A percentile compares a stretch with the other conserved stretches of the same genome.
Conservation (phyloP, 345 rosid species). For the Orychophragmus violaceus region DNA sequence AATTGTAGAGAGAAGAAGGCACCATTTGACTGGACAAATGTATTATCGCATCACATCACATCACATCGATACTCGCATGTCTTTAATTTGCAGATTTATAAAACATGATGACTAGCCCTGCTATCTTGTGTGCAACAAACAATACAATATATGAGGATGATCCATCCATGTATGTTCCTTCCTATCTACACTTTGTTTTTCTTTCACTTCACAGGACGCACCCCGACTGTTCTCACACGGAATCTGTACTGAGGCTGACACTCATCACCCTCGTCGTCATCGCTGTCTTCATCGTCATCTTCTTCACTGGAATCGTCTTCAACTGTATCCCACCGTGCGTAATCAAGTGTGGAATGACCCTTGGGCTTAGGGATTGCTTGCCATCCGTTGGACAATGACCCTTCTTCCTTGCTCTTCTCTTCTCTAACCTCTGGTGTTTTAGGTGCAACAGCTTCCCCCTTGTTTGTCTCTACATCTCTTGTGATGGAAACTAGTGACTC, state of each 20-base stretch:
- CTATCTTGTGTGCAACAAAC: not conserved
- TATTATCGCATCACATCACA: too few species aligned
- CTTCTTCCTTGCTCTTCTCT: slow-evolving; percentile 30
- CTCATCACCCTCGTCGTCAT: slow-evolving; percentile 52
- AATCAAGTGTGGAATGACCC: slow-evolving; percentile 88
- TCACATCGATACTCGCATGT: too few species aligned
- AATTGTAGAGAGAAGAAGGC: not conserved
- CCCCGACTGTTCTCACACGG: slow-evolving; percentile 80
- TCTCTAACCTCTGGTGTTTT: slow-evolving; percentile 32
- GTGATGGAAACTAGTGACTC: slow-evolving; percentile 7
- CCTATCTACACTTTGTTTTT: not conserved
- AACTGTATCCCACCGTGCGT: slow-evolving; percentile 80
- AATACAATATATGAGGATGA: slow-evolving; percentile 21
- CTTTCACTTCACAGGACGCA: slow-evolving; percentile 64
- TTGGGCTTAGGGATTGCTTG: slow-evolving; percentile 92
- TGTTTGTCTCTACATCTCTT: slow-evolving; percentile 17
- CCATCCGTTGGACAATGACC: slow-evolving; percentile 55
- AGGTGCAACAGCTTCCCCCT: slow-evolving; percentile 10
- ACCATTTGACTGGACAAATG: not conserved
- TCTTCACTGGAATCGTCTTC: slow-evolving; percentile 82
- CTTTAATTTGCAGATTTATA: too few species aligned
- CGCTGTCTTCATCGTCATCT: too few species aligned
- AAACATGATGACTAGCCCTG: too few species aligned
- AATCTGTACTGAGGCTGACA: slow-evolving; percentile 73
- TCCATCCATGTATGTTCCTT: slow-evolving; percentile 11